Base-by-base conservation (phyloP, 2,329 filamentous ascomycete species). In the Penicillium sp. region DNA sequence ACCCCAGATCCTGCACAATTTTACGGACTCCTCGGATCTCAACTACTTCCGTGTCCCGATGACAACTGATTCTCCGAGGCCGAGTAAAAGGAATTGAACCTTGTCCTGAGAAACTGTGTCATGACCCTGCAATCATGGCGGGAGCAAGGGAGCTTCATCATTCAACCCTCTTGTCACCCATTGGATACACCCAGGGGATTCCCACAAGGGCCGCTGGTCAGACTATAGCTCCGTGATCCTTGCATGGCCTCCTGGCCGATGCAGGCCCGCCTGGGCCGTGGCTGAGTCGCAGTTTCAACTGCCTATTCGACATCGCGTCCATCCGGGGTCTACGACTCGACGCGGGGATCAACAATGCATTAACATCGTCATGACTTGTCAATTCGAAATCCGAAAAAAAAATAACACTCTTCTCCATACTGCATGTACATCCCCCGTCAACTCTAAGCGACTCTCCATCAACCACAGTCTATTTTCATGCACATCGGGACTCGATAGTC, bases 231-330 rank as follows among this genome's bases (percentile, higher is more conserved):
- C 32, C 28, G 13, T 23, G 32, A 45, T 45, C 42, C 42, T 45
- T 45, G 42, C 42, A 27, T 45, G 25, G 35, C 37, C 36, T 40
- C 39, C 39, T 40, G 26, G 39, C 32, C 36, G 30, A 43, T 34
- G 18, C 33, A 27, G 15, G 14, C 30, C 33, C 34, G 22, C 25
- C 25, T 27, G 25, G 26, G 20, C 32, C 42, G 27, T 36, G 27
- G 36, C 42, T 42, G 33, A 45, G 36, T 17, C 30, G 32, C 16
- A 27, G 35, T 37, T 37, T 39, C 39, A 32, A 30, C 14, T 29
- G 16, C 11, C 17, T 13, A 27, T 28, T 30, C 17, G 25, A 11
- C 31, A 14, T 28, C 20, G 18, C 33, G 15, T 30, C n/a, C 11
- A 10, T 35, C 32, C 25, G 15, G 10, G 13, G 3, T 26, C 10